These are phyloP conservation scores for Cupressus sempervirens DNA, from an alignment of 75 land plant genomes.

Conservation along the genomic window DNA sequence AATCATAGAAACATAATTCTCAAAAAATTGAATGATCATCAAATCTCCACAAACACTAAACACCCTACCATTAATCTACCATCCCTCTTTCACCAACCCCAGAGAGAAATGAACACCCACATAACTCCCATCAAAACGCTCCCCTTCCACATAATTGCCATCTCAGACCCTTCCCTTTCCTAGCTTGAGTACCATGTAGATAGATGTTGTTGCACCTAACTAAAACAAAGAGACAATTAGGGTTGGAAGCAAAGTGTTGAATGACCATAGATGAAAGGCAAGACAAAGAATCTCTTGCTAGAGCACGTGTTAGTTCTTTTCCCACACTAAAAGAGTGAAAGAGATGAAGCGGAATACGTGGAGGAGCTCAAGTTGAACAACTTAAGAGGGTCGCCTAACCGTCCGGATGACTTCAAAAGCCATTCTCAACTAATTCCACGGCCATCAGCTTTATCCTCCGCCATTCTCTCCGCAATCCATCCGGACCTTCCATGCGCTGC, in stretches of 20 bases:
- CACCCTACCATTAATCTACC: too few species aligned
- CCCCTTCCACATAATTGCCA: too few species aligned
- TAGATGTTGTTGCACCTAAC: slow-evolving; percentile 7
- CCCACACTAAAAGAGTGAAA: background rate
- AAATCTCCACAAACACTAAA: too few species aligned
- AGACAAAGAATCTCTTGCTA: background rate
- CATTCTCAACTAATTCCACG: background rate
- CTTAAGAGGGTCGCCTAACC: background rate
- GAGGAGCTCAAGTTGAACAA: background rate
- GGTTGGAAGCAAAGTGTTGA: too few species aligned
- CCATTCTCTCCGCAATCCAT: slow-evolving; percentile 6
- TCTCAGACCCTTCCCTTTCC: background rate
- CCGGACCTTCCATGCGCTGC: background rate
- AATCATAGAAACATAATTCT: too few species aligned
- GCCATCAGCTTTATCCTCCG: background rate
- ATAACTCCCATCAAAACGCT: too few species aligned
- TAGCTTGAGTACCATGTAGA: background rate
- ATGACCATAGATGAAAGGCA: background rate
- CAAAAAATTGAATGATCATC: too few species aligned
- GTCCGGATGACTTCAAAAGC: background rate
- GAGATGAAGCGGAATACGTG: background rate
- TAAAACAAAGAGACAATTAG: background rate
- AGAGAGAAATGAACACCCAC: too few species aligned
- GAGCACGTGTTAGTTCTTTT: background rate
- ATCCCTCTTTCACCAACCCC: too few species aligned